Evolutionary conservation across 2,329 filamentous ascomycete species (phyloP).

Genomic region (Cladophialophora immunda): DNA sequence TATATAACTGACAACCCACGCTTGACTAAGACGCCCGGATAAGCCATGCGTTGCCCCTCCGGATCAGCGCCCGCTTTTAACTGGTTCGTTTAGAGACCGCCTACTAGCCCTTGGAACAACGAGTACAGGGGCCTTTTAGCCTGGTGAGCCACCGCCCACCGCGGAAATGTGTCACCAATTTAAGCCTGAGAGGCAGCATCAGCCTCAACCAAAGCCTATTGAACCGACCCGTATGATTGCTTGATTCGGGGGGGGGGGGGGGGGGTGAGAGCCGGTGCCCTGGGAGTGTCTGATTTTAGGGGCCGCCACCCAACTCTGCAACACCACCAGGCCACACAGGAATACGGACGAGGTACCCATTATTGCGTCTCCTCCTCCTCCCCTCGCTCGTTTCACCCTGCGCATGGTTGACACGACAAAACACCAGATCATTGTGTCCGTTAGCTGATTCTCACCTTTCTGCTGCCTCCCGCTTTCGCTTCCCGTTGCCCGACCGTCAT

Average conservation of each 20-base stretch:
- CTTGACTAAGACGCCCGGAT: neutral
- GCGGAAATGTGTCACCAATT: conserved; percentile 10
- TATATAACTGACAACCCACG: neutral
- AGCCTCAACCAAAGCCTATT: neutral
- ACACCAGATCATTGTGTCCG: neutral
- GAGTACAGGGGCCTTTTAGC: conserved; percentile 4
- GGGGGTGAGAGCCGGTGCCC: conserved; percentile 4
- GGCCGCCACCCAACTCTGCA: neutral
- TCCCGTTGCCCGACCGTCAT: neutral
- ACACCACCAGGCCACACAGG: too few relatives aligned
- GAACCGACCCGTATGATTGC: neutral
- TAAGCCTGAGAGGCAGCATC: neutral
- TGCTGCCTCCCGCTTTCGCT: neutral
- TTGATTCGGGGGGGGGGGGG: too few relatives aligned
- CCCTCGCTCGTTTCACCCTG: neutral
- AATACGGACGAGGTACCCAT: neutral
- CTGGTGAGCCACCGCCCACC: neutral
- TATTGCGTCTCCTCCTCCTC: neutral
- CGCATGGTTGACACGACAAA: neutral
- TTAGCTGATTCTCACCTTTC: neutral
- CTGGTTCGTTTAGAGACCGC: conserved; percentile 2
- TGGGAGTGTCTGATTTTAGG: neutral
- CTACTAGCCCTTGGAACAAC: neutral
- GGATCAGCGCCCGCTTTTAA: neutral
- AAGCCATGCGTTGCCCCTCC: neutral